phyloP scores from a whole-genome alignment of 148 eudicot genomes.

The Silene uniflora region DNA sequence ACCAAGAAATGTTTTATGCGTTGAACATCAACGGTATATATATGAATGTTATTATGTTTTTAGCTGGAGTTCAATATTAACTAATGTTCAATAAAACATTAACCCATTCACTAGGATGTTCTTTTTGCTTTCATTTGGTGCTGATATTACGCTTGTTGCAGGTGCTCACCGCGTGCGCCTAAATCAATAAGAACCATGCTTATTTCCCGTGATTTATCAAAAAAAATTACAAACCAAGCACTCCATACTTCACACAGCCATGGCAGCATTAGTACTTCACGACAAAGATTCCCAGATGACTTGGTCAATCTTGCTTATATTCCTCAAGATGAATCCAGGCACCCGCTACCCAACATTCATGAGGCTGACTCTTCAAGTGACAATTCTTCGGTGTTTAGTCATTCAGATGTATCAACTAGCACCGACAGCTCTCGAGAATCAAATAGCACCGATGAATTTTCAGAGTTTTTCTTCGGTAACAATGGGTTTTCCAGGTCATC shows the following conservation, averaged over 20 bases:
- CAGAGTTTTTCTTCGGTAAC: slow-evolving; percentile 37
- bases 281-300: slow-evolving; percentile 1
- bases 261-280: slow-evolving; percentile 21
- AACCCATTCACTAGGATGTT: neutral
- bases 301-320: neutral
- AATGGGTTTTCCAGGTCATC: slow-evolving; percentile 29
- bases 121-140: neutral
- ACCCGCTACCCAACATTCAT: slow-evolving; percentile 14
- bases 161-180: slow-evolving; percentile 92
- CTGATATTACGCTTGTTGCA: slow-evolving; percentile 21
- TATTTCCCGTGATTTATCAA: slow-evolving; percentile 35
- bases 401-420: slow-evolving; percentile 50
- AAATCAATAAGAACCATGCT: slow-evolving; percentile 49
- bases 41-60: neutral
- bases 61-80: too few relatives aligned
- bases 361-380: slow-evolving; percentile 65
- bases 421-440: slow-evolving; percentile 54
- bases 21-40: neutral
- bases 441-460: slow-evolving; percentile 42
- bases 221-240: slow-evolving; percentile 30
- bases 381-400: slow-evolving; percentile 45
- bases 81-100: too few relatives aligned
- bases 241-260: slow-evolving; percentile 16
- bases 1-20: neutral
- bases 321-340: slow-evolving; percentile 15